phyloP scores from a whole-genome alignment of 2,329 filamentous ascomycete species.

The Dothideomycetes sp. region DNA sequence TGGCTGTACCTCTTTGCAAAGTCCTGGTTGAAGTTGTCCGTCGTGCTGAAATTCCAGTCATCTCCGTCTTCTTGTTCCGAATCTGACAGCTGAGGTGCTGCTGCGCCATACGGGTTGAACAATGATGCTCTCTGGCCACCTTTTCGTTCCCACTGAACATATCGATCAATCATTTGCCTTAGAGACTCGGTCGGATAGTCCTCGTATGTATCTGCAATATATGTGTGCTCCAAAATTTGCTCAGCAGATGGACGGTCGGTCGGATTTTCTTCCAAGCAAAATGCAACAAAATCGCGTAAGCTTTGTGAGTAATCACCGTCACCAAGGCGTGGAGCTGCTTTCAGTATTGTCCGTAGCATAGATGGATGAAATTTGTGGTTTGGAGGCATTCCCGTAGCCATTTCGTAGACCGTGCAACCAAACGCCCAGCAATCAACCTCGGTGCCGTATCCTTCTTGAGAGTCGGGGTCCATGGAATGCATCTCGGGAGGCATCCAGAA shows the following conservation, averaged over 20 bases:
- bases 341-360: conserved; percentile 46
- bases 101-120: conserved; percentile 49
- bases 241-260: conserved; percentile 58
- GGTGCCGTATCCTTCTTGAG: conserved; percentile 29
- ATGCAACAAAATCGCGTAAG: conserved; percentile 60
- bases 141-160: conserved; percentile 63
- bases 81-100: conserved; percentile 35
- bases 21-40: conserved; percentile 45
- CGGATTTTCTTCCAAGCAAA: conserved; percentile 60
- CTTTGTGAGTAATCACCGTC: conserved; percentile 59
- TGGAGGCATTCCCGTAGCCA: conserved; percentile 66
- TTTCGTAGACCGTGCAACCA: conserved; percentile 69
- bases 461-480: conserved; percentile 9
- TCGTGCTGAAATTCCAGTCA: conserved; percentile 57
- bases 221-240: conserved; percentile 57
- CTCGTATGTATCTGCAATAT: conserved; percentile 52
- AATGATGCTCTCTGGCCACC: conserved; percentile 59
- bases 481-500: conserved; percentile 83
- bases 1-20: conserved; percentile 22
- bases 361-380: conserved; percentile 47
- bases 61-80: conserved; percentile 34
- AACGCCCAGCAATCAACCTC: conserved; percentile 72
- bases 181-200: conserved; percentile 55
- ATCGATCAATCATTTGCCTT: conserved; percentile 56
- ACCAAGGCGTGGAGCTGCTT: conserved; percentile 57